phyloP scores from a whole-genome alignment of 768 basidiomycete species.

The Mrakia blollopis region DNA sequence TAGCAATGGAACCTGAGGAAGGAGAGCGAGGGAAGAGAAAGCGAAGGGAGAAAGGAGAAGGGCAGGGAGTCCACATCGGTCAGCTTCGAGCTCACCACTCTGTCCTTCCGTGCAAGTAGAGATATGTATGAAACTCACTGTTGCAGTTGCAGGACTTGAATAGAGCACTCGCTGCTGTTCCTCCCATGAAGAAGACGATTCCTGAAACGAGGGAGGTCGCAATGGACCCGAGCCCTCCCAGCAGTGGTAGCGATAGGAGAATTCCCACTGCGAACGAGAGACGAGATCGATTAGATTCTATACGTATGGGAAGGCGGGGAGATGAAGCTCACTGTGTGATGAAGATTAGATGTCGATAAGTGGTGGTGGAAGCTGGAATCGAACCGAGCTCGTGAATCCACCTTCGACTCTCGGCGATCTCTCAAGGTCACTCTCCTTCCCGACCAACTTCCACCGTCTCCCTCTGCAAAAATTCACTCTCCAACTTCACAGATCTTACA shows the following conservation, averaged over 20 bases:
- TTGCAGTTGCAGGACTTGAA: slow-evolving; percentile 99
- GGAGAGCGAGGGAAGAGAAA: background rate
- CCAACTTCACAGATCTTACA: background rate
- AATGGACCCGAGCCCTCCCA: slow-evolving; percentile 44
- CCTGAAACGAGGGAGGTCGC: slow-evolving; percentile 72
- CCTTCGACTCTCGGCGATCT: background rate
- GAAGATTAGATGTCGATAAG: background rate
- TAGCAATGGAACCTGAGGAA: slow-evolving; percentile 71
- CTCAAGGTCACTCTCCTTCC: too few relatives aligned
- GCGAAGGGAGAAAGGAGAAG: background rate
- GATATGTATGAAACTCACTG: slow-evolving; percentile 44
- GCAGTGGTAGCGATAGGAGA: slow-evolving; percentile 46
- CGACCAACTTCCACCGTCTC: background rate
- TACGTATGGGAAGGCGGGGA: background rate
- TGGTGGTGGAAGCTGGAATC: background rate
- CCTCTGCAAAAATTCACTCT: background rate
- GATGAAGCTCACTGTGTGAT: background rate
- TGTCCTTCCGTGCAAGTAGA: background rate
- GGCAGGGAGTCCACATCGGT: background rate
- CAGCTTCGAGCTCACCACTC: background rate
- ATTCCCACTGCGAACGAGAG: slow-evolving; percentile 44
- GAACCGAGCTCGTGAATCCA: background rate
- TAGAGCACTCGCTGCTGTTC: slow-evolving; percentile 78
- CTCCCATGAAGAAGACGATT: slow-evolving; percentile 46
- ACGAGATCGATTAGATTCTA: background rate